Evolutionary conservation across 148 eudicot species (phyloP).

Genomic region (Rhododendron ferrugineum): DNA sequence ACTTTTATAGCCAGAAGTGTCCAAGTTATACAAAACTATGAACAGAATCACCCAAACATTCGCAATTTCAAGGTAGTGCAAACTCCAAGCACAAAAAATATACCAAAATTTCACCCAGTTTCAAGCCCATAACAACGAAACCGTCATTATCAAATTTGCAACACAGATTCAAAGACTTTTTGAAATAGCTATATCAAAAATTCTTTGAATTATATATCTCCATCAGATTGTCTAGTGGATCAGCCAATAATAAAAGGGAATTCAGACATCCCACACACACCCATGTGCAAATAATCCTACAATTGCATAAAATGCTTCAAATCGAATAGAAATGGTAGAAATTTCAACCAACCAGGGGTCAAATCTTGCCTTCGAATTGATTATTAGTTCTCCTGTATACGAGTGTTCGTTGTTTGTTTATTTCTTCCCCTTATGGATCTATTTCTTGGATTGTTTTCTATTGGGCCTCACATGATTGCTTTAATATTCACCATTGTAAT

Average conservation of each 20-base stretch:
- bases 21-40: not conserved
- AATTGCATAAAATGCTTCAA: conserved; percentile 3
- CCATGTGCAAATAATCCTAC: not conserved
- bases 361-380: not conserved
- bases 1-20: not conserved
- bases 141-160: not conserved
- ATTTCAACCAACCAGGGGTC: not conserved
- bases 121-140: not conserved
- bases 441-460: not conserved
- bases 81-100: not conserved
- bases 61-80: not conserved
- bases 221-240: not conserved
- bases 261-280: not conserved
- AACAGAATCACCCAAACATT: not conserved
- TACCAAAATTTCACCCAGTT: not conserved
- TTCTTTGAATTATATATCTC: not conserved
- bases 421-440: not conserved
- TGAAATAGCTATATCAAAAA: not conserved
- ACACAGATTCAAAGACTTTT: not conserved
- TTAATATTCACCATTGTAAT: too few species aligned
- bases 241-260: not conserved
- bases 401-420: not conserved
- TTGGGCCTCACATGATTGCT: not conserved
- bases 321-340: not conserved
- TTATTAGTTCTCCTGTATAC: not conserved